Conservation (phyloP, 2,329 filamentous ascomycete species). For the Graphilbum fragrans region DNA sequence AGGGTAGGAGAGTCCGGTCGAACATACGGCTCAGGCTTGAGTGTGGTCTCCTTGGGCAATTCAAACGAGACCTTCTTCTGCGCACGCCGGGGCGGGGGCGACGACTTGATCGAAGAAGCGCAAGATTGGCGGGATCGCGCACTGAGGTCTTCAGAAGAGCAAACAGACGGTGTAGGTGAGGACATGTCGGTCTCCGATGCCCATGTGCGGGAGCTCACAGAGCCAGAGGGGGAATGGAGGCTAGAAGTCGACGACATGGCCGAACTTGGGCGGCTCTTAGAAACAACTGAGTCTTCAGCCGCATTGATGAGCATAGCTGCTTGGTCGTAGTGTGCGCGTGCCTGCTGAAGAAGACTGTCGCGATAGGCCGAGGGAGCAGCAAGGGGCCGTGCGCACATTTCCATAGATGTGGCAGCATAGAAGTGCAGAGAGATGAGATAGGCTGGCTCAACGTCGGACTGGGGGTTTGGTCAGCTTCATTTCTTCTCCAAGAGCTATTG, state of each 20-base stretch:
- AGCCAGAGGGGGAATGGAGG: conserved; percentile 33
- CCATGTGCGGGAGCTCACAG: conserved; percentile 29
- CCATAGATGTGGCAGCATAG: conserved; percentile 48
- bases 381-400: conserved; percentile 40
- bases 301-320: conserved; percentile 34
- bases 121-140: conserved; percentile 10
- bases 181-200: conserved; percentile 30
- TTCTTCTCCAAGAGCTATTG: neutral
- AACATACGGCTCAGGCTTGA: conserved; percentile 32
- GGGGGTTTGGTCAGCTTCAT: neutral
- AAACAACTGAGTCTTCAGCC: conserved; percentile 27
- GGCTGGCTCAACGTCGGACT: conserved; percentile 31
- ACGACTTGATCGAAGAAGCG: neutral
- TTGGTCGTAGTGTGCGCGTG: conserved; percentile 36
- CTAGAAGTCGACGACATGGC: conserved; percentile 23
- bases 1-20: conserved; percentile 50
- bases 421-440: conserved; percentile 49
- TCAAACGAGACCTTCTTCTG: conserved; percentile 34
- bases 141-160: conserved; percentile 21
- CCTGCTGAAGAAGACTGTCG: conserved; percentile 34
- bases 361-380: conserved; percentile 32
- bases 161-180: conserved; percentile 33
- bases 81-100: conserved; percentile 10
- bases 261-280: conserved; percentile 24
- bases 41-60: conserved; percentile 18